Percentiles rank a stretch among this genome's conserved stretches.
Evolutionary conservation across 1,284 basidiomycete species (phyloP).

Genomic region (Apiotrichum akiyoshidainum): DNA sequence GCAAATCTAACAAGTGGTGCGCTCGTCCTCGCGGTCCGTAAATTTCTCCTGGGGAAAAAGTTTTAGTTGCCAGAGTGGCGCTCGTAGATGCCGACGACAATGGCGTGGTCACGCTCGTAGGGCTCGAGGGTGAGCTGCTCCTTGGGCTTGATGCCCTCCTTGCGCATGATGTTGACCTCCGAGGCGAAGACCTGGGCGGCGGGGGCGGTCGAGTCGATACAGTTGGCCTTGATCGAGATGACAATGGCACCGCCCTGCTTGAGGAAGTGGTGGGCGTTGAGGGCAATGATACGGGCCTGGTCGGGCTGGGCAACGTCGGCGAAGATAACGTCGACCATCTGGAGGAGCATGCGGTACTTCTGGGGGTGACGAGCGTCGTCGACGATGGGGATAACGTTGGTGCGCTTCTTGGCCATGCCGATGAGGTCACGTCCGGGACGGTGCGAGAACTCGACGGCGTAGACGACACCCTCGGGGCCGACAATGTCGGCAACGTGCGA

Average conservation of each 20-base stretch:
- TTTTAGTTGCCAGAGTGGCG: slow-evolving; percentile 30
- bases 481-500: slow-evolving; percentile 98
- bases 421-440: slow-evolving; percentile 96
- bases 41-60: not conserved
- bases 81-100: slow-evolving; percentile 50
- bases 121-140: slow-evolving; percentile 59
- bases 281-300: slow-evolving; percentile 90
- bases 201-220: slow-evolving; percentile 91
- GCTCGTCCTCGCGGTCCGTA: too few relatives aligned
- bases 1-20: too few relatives aligned
- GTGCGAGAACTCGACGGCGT: slow-evolving; percentile 97
- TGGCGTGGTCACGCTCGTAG: slow-evolving; percentile 54
- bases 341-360: slow-evolving; percentile 91
- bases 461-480: slow-evolving; percentile 93
- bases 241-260: slow-evolving; percentile 90
- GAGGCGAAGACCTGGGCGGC: slow-evolving; percentile 86
- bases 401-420: slow-evolving; percentile 99
- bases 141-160: slow-evolving; percentile 80
- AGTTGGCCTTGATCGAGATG: slow-evolving; percentile 99
- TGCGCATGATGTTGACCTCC: slow-evolving; percentile 82
- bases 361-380: slow-evolving; percentile 95
- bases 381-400: slow-evolving; percentile 97
- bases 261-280: slow-evolving; percentile 94
- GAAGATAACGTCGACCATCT: slow-evolving; percentile 92
- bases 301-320: slow-evolving; percentile 98